Base-by-base conservation (phyloP, 2,329 filamentous ascomycete genomes). In the Arthrinium puccinioides region DNA sequence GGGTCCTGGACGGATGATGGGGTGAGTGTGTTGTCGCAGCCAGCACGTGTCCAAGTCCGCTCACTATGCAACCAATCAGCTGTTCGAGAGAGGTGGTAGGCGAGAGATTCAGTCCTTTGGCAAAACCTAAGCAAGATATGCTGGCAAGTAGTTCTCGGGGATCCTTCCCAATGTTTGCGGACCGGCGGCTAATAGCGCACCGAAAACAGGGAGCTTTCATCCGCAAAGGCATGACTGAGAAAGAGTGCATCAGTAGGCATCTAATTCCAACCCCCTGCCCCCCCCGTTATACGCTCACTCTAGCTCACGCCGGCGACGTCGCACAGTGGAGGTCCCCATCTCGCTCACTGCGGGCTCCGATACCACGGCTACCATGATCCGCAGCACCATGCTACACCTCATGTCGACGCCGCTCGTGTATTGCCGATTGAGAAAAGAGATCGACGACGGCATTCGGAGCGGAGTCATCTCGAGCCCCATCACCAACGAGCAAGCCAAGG, bases 301-400 rank as follows among this genome's bases (percentile, higher is more conserved):
- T n/a, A n/a, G n/a, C n/a, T n/a, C n/a, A n/a, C n/a, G n/a, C n/a
- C n/a, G n/a, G n/a, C n/a, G n/a, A n/a, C n/a, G n/a, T n/a, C n/a
- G n/a, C n/a, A n/a, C n/a, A n/a, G n/a, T 47, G 1, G 59, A 61
- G 40, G 43, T 42, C 1, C 40, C 55, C 4, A 49, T 60, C 23
- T 46, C 48, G 43, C 48, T 55, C 14, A 33, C 48, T 5, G 51
- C 52, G 4, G 52, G 72, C 6, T 68, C 67, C 2, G 72, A 76
- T 41, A 74, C 70, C 11, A 71, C 70, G 0, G 63, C 72, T 0
- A 66, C 64, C 1, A 61, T 62, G 2, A 59, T 76, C 5, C 62
- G 68, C 2, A 55, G 61, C 24, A 70, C 63, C 3, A 36, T 76
- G 35, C 60, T 74, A 14, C 63, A 70, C 48, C 49, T 75, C 35